These are phyloP conservation scores for Kwoniella sp. DNA, from an alignment of 768 basidiomycete genomes.

Conservation along the genomic window DNA sequence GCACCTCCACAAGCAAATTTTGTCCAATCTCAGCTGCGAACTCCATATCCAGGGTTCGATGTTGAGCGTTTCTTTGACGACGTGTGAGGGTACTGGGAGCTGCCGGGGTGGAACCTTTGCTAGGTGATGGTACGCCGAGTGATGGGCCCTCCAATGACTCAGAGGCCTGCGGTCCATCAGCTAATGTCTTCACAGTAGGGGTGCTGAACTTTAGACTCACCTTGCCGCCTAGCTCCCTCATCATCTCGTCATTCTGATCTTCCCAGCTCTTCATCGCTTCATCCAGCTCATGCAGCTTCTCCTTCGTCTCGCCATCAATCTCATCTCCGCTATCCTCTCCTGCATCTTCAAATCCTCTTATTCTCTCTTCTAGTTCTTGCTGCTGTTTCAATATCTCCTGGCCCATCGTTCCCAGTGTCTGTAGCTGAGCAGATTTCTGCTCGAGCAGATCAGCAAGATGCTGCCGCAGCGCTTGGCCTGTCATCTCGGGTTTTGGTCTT, in stretches of 20 bases:
- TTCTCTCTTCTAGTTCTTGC: constrained; percentile 86
- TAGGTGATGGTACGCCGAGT: constrained; percentile 61
- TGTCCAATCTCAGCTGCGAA: constrained; percentile 98
- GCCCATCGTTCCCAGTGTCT: constrained; percentile 86
- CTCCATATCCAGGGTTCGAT: constrained; percentile 62
- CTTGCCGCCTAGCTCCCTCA: constrained; percentile 46
- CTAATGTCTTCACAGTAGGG: background rate
- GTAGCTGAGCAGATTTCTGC: constrained; percentile 86
- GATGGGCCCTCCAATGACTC: constrained; percentile 10
- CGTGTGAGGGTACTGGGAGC: constrained; percentile 34
- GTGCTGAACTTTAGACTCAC: constrained; percentile 20
- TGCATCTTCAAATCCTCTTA: constrained; percentile 67
- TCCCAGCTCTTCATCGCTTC: constrained; percentile 51
- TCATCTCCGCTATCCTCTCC: constrained; percentile 62
- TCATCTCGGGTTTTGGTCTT: constrained; percentile 16
- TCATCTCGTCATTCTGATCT: constrained; percentile 50
- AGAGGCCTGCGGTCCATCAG: constrained; percentile 6
- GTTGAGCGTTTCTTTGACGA: constrained; percentile 50
- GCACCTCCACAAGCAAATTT: constrained; percentile 83
- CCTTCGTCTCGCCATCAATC: constrained; percentile 41
- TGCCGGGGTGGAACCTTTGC: constrained; percentile 7
- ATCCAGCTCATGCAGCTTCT: constrained; percentile 45
- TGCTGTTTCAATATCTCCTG: constrained; percentile 92
- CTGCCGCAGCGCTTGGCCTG: constrained; percentile 28
- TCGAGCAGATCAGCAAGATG: constrained; percentile 69